Percentiles rank a stretch among this genome's conserved stretches.
These are phyloP conservation scores for Tylopilus plumbeoviolaceoides DNA, from an alignment of 768 basidiomycete genomes.

Conservation along the genomic window DNA sequence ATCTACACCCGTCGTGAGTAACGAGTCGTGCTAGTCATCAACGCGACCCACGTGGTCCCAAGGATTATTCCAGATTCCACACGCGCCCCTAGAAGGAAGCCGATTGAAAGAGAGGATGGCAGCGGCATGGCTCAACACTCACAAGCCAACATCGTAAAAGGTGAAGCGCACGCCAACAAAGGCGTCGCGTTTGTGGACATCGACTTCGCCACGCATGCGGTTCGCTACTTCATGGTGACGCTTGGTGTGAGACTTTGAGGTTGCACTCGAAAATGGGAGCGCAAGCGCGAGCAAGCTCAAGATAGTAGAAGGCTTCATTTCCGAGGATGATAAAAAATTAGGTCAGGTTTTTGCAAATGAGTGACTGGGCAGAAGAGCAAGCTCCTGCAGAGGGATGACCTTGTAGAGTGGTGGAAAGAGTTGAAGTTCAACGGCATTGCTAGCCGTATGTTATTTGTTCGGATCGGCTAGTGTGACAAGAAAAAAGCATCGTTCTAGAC, in stretches of 20 bases:
- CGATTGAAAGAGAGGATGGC: neutral
- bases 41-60: constrained; percentile 24
- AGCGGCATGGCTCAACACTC: constrained; percentile 10
- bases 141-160: constrained; percentile 54
- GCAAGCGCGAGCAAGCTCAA: constrained; percentile 33
- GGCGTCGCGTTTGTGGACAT: constrained; percentile 30
- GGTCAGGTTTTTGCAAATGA: constrained; percentile 17
- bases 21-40: neutral
- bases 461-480: constrained; percentile 22
- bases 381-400: constrained; percentile 1
- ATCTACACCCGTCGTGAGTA: constrained; percentile 16
- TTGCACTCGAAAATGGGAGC: constrained; percentile 33
- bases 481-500: neutral
- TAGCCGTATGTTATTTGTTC: constrained; percentile 12
- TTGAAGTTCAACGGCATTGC: neutral
- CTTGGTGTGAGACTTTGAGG: constrained; percentile 12
- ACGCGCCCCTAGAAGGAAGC: constrained; percentile 44
- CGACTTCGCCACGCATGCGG: constrained; percentile 38
- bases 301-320: constrained; percentile 29
- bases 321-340: neutral
- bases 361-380: constrained; percentile 16
- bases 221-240: constrained; percentile 46
- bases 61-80: constrained; percentile 39
- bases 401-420: constrained; percentile 2
- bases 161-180: constrained; percentile 41